These are phyloP conservation scores for Linum usitatissimum DNA, from an alignment of 345 rosid genomes.

Conservation along the genomic window DNA sequence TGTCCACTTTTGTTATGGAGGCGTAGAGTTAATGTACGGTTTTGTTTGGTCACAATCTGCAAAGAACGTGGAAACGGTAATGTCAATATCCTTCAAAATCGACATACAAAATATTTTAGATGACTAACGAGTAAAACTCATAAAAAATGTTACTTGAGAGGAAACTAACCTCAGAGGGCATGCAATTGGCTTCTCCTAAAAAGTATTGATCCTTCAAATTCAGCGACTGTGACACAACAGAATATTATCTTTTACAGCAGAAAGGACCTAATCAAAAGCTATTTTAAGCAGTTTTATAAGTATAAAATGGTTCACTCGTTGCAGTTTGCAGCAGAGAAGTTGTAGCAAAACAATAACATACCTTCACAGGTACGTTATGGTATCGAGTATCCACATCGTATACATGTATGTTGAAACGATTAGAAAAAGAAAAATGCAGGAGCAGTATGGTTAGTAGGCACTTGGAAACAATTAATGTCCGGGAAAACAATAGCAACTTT, in stretches of 20 bases:
- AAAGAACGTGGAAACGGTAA: conserved; percentile 5
- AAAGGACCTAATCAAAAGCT: conserved; percentile 4
- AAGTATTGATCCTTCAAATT: conserved; percentile 60
- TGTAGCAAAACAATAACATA: conserved; percentile 16
- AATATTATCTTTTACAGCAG: conserved; percentile 5
- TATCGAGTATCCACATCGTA: conserved; percentile 64
- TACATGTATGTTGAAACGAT: conserved; percentile 39
- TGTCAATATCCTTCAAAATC: background rate
- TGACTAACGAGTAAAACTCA: background rate
- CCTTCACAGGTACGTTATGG: conserved; percentile 71
- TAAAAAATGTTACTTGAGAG: too few species aligned
- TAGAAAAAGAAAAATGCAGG: conserved; percentile 8
- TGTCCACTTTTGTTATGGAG: conserved; percentile 31
- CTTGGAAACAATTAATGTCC: background rate
- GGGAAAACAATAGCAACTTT: background rate
- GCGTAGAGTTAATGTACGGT: conserved; percentile 37
- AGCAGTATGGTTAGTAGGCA: conserved; percentile 4
- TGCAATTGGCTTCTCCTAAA: conserved; percentile 69
- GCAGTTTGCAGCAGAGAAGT: background rate
- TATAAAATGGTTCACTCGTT: background rate
- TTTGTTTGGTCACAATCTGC: conserved; percentile 58
- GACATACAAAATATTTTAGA: too few species aligned
- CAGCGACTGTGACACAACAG: conserved; percentile 30
- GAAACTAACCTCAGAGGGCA: conserved; percentile 43
- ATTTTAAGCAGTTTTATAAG: background rate